Percentiles rank a stretch among this genome's conserved stretches.
These are phyloP conservation scores for Rhizophagus clarus DNA, from an alignment of 192 early-diverging fungal genomes.

Conservation along the genomic window DNA sequence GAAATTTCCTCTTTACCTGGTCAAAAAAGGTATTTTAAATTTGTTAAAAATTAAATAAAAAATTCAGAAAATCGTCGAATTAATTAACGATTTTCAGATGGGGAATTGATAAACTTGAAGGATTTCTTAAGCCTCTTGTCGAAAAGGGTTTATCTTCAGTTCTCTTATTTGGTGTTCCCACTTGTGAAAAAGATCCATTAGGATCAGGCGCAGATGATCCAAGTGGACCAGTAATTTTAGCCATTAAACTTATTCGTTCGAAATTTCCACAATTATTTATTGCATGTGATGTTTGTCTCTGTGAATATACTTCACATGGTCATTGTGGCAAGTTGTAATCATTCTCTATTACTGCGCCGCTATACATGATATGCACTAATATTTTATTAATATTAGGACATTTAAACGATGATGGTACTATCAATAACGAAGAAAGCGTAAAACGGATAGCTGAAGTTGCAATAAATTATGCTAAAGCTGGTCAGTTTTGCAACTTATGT, in stretches of 20 bases:
- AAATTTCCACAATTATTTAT: slow-evolving; percentile 82
- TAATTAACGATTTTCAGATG: slow-evolving; percentile 37
- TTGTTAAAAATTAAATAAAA: too few species aligned
- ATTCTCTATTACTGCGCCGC: neutral
- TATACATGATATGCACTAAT: neutral
- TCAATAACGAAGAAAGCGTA: slow-evolving; percentile 81
- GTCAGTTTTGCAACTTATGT: slow-evolving; percentile 33
- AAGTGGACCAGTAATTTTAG: slow-evolving; percentile 81
- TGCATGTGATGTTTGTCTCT: slow-evolving; percentile 95
- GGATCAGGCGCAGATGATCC: slow-evolving; percentile 85
- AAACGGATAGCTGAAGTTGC: slow-evolving; percentile 83
- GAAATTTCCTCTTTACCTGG: slow-evolving; percentile 84
- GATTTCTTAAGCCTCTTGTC: slow-evolving; percentile 77
- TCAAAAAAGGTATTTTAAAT: slow-evolving; percentile 66
- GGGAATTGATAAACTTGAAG: slow-evolving; percentile 80
- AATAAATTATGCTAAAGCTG: slow-evolving; percentile 86
- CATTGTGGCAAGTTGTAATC: slow-evolving; percentile 75
- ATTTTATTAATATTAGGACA: slow-evolving; percentile 7
- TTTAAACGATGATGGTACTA: slow-evolving; percentile 72
- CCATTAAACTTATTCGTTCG: slow-evolving; percentile 74
- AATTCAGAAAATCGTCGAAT: neutral
- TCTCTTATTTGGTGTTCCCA: slow-evolving; percentile 94
- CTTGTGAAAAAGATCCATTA: slow-evolving; percentile 69
- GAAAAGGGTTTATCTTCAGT: slow-evolving; percentile 85
- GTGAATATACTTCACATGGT: slow-evolving; percentile 95